Base-by-base conservation (phyloP, 495 filamentous ascomycete genomes). In the Platismatia glauca region DNA sequence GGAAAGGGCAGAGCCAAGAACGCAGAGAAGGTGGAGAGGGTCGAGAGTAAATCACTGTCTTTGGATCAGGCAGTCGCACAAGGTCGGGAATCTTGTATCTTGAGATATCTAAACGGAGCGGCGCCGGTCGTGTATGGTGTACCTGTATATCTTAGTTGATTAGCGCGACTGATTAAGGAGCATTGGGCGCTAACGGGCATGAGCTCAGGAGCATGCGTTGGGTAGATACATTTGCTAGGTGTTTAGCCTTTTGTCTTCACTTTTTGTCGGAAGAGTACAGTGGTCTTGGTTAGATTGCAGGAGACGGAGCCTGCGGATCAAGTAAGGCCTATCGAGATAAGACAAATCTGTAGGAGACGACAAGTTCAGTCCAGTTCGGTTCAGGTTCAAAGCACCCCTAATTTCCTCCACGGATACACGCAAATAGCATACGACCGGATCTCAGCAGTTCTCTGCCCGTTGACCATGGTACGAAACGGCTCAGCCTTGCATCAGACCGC, bases 41-140 rank as follows among this genome's bases (percentile, higher is more conserved):
- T 58, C 31, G 55, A 52, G 15, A 48, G 24, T 4, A 56, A 22
- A 20, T 29, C 52, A 11, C 61, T 74, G 52, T 73, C 77, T 35
- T 73, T 98, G 62, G 88, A 90, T 38, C 83, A 91, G 70, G 95
- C 95, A 0, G 88, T 96, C 12, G 84, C 84, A 5, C 79, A 76
- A 68, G 88, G 87, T 16, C 80, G 89, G 57, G 79, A 81, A 39
- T 83, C 84, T 8, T 97, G 94, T 76, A 81, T 88, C 65, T 84
- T 97, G 74, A 82, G 83, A 69, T 97, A 95, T 77, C 78, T 97
- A 65, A 98, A 95, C 69, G 94, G 90, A 0, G 94, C 92, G 15
- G 91, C 91, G 64, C 88, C 90, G 20, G 91, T 90, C 58, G 89
- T 97, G 48, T 98, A 97, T 79, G 94, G 94, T 3, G 84, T 98